Base-by-base conservation (phyloP, 2,329 filamentous ascomycete species). In the Pseudogymnoascus sp. region DNA sequence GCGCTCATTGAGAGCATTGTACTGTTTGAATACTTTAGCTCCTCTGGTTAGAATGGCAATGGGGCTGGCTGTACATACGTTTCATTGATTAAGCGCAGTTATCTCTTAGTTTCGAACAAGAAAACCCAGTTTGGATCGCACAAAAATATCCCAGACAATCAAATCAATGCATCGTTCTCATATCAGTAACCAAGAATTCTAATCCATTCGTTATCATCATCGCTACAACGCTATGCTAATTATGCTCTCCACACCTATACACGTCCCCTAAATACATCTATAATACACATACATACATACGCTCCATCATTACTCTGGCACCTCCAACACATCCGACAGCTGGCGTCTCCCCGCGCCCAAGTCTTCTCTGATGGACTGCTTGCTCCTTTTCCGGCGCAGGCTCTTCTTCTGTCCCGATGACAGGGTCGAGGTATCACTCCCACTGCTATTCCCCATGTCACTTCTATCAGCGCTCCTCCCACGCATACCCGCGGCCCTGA, bases 331-430 rank as follows among this genome's bases (percentile, higher is more conserved):
- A 38, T 38, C 38, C 14, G 35, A 38, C 59, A 60, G n/a, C 19
- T 60, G 59, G n/a, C 59, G 59, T 40, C 12, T 60, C 33, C 59
- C 59, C 33, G 59, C 59, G 8, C 59, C 59, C 59, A 60, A 26
- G 14, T 60, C 38, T 6, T 19, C 38, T 26, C 59, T 60, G 33
- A 60, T 38, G n/a, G 35, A 38, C 59, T 40, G 35, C 35, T 60
- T 60, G 38, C 59, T 60, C 59, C 59, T 60, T 35, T 60, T 60
- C 31, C 59, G 59, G 35, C 59, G 33, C 7, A 60, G 26, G 6
- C 26, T 60, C 33, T 41, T 38, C 38, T 60, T 60, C 35, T 41
- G 33, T 4, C 33, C 38, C 19, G 33, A 26, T 22, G 59, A 60
- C 59, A 41, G 19, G n/a, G 22, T 40, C 22, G 35, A 33, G 22